phyloP scores from a whole-genome alignment of 2,329 filamentous ascomycete species.

The Acephala macrosclerotiorum region DNA sequence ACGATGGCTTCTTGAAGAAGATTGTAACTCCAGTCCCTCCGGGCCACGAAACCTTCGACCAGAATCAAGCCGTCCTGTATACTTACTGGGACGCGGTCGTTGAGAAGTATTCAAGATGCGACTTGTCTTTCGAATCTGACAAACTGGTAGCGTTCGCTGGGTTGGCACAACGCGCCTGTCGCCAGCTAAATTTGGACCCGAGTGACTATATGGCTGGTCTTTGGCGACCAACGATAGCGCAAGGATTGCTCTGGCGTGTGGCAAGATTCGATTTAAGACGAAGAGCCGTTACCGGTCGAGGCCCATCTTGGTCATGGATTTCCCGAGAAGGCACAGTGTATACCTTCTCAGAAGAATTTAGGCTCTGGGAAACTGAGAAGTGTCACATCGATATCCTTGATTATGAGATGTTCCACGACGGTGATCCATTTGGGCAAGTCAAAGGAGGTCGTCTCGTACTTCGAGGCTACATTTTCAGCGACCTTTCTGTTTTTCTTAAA shows the following conservation, averaged over 20 bases:
- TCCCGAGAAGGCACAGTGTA: slow-evolving; percentile 6
- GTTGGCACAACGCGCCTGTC: slow-evolving; percentile 13
- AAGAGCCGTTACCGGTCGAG: neutral
- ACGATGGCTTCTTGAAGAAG: slow-evolving; percentile 17
- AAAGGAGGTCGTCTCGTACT: slow-evolving; percentile 6
- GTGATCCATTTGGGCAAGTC: slow-evolving; percentile 16
- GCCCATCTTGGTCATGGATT: slow-evolving; percentile 17
- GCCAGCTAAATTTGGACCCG: slow-evolving; percentile 6
- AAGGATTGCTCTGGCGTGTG: slow-evolving; percentile 10
- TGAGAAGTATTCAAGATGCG: slow-evolving; percentile 18
- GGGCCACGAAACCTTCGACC: slow-evolving; percentile 5
- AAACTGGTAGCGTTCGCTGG: slow-evolving; percentile 20
- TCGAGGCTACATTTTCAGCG: slow-evolving; percentile 8
- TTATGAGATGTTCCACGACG: neutral
- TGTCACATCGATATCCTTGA: neutral
- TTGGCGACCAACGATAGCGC: slow-evolving; percentile 4
- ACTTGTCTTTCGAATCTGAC: slow-evolving; percentile 13
- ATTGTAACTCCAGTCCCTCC: slow-evolving; percentile 5
- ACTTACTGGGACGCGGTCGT: slow-evolving; percentile 11
- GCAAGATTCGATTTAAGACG: neutral
- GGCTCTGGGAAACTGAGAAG: neutral
- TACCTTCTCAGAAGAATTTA: neutral
- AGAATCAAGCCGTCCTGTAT: slow-evolving; percentile 1
- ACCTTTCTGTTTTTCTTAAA: neutral
- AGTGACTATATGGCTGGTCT: slow-evolving; percentile 8